A percentile compares a stretch with the other conserved stretches of the same genome.
These are phyloP conservation scores for Beverwykella pulmonaria DNA, from an alignment of 495 filamentous ascomycete species.

Conservation along the genomic window DNA sequence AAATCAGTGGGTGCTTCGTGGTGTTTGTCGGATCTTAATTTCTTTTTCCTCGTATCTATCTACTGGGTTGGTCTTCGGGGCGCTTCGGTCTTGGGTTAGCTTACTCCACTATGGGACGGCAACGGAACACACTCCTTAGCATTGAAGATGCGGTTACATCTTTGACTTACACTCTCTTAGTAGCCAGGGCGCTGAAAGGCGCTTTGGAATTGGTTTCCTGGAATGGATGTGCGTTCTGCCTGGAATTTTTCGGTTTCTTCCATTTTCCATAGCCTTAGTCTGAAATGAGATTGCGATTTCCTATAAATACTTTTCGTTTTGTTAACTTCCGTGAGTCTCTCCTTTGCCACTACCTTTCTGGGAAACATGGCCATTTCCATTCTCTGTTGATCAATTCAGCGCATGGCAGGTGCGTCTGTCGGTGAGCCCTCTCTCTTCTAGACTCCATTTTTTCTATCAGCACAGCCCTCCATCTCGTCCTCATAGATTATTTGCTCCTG, in stretches of 20 bases:
- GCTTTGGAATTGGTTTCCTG: neutral
- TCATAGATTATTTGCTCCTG: neutral
- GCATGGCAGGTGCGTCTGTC: neutral
- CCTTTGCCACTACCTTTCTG: neutral
- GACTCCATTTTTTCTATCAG: neutral
- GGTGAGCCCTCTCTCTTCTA: neutral
- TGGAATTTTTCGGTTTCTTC: neutral
- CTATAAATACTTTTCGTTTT: neutral
- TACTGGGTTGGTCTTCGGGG: neutral
- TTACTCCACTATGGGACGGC: conserved; percentile 9
- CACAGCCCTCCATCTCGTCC: neutral
- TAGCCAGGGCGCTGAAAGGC: conserved; percentile 11
- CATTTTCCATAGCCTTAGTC: conserved; percentile 15
- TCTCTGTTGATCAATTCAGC: neutral
- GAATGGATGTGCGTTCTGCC: conserved; percentile 3
- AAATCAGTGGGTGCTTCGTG: neutral
- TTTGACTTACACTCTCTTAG: conserved; percentile 7
- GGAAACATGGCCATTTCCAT: neutral
- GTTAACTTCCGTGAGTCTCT: neutral
- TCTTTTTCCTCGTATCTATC: neutral
- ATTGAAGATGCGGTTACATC: conserved; percentile 5
- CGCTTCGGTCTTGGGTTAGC: neutral
- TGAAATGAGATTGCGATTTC: conserved; percentile 29
- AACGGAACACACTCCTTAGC: conserved; percentile 14
- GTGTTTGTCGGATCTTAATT: neutral